phyloP scores from a whole-genome alignment of 2,329 filamentous ascomycete genomes.

The Triangularia setosa region DNA sequence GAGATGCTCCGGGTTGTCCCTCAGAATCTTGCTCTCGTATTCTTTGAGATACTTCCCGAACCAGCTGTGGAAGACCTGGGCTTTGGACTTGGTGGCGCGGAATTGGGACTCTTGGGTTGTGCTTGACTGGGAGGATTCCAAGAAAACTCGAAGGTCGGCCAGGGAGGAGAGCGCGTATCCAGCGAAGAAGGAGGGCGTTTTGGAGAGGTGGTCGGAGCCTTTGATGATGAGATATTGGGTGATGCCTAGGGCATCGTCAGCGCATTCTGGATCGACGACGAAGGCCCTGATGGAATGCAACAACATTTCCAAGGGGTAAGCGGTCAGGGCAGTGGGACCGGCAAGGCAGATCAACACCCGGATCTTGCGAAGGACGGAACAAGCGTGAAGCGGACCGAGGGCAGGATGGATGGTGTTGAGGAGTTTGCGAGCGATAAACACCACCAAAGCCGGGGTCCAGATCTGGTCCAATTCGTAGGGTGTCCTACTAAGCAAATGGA shows the following conservation, averaged over 20 bases:
- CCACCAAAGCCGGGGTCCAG: slow-evolving; percentile 73
- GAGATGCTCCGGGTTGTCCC: slow-evolving; percentile 42
- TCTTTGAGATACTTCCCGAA: slow-evolving; percentile 64
- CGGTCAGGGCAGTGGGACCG: slow-evolving; percentile 65
- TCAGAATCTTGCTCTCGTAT: slow-evolving; percentile 55
- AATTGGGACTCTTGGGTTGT: slow-evolving; percentile 85
- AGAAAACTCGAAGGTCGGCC: slow-evolving; percentile 71
- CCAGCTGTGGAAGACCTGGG: slow-evolving; percentile 74
- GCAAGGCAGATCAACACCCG: slow-evolving; percentile 76
- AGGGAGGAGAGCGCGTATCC: slow-evolving; percentile 77
- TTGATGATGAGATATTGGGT: slow-evolving; percentile 75
- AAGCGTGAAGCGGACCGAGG: slow-evolving; percentile 81
- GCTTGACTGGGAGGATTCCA: slow-evolving; percentile 69
- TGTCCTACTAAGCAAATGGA: slow-evolving; percentile 71
- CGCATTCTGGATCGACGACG: slow-evolving; percentile 78
- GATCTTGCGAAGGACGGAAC: slow-evolving; percentile 81
- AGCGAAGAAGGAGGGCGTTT: slow-evolving; percentile 70
- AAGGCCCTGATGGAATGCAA: slow-evolving; percentile 76
- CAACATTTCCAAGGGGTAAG: slow-evolving; percentile 87
- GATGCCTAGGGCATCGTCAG: slow-evolving; percentile 84
- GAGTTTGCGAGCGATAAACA: slow-evolving; percentile 70
- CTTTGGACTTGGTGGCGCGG: slow-evolving; percentile 69
- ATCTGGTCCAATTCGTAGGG: slow-evolving; percentile 60
- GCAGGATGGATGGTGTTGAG: slow-evolving; percentile 78
- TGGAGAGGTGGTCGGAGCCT: slow-evolving; percentile 61